phyloP scores from a whole-genome alignment of 2,329 filamentous ascomycete genomes.

The Alternaria dauci region DNA sequence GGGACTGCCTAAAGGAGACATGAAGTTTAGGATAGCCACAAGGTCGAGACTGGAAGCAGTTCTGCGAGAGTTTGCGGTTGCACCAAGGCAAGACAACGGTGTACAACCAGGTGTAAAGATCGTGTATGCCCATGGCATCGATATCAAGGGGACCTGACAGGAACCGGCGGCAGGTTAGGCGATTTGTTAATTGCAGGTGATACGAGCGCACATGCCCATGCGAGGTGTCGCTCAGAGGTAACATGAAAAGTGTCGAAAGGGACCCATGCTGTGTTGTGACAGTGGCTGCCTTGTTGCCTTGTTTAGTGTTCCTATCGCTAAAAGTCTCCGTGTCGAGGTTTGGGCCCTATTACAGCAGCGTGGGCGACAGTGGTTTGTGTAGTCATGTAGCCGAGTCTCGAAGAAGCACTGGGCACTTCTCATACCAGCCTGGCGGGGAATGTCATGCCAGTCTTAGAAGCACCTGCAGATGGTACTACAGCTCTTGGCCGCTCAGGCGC shows the following conservation, averaged over 20 bases:
- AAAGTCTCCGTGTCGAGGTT: background rate
- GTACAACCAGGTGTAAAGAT: background rate
- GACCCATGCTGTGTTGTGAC: background rate
- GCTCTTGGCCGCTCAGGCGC: background rate
- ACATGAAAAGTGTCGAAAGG: background rate
- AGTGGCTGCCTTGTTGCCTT: background rate
- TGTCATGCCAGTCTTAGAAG: background rate
- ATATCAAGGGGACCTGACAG: background rate
- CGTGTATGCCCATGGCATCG: background rate
- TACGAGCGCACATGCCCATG: background rate
- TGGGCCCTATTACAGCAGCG: background rate
- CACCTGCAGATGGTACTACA: background rate
- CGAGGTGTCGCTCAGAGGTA: background rate
- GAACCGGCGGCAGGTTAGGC: background rate
- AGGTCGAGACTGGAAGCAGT: background rate
- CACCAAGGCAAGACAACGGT: background rate
- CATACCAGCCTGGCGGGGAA: background rate
- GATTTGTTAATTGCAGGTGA: background rate
- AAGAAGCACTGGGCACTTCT: background rate
- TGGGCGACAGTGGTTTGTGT: conserved; percentile 1
- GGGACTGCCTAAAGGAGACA: background rate
- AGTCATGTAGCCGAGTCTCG: background rate
- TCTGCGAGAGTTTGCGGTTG: background rate
- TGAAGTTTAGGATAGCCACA: background rate
- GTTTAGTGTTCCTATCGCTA: background rate